These are phyloP conservation scores for Cyberlindnera euphorbiae DNA, from an alignment of 805 yeast species.

Conservation along the genomic window DNA sequence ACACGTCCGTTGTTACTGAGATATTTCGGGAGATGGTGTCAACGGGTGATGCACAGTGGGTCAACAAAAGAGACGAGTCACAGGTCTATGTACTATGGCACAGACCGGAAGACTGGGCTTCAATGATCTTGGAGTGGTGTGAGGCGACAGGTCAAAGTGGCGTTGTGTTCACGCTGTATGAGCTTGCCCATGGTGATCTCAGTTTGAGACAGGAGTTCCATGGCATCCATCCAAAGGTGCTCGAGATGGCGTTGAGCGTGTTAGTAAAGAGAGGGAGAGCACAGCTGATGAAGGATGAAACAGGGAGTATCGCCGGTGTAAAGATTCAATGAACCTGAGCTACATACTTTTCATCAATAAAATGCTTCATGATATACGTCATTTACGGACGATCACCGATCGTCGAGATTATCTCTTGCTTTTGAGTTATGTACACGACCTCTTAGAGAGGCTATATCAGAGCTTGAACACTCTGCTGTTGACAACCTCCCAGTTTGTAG, in stretches of 20 bases:
- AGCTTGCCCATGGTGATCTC: constrained; percentile 62
- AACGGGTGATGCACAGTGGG: constrained; percentile 53
- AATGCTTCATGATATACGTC: constrained; percentile 5
- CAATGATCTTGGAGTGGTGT: constrained; percentile 60
- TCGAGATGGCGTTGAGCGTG: constrained; percentile 50
- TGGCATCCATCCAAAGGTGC: constrained; percentile 52
- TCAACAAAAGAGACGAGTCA: constrained; percentile 37
- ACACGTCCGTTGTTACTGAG: constrained; percentile 48
- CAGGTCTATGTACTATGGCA: constrained; percentile 55
- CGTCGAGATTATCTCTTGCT: not conserved
- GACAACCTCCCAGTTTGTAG: constrained; percentile 80
- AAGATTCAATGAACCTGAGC: constrained; percentile 48
- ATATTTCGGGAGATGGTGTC: constrained; percentile 55
- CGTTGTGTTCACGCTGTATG: constrained; percentile 76
- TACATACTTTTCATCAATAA: not conserved
- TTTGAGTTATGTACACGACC: not conserved
- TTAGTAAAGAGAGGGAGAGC: constrained; percentile 70
- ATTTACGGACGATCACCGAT: too few relatives aligned
- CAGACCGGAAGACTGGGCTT: constrained; percentile 63
- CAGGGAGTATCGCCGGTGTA: constrained; percentile 68
- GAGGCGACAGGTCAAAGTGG: constrained; percentile 76
- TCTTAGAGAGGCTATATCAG: too few relatives aligned
- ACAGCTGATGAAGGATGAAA: constrained; percentile 62
- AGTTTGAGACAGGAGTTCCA: constrained; percentile 53
- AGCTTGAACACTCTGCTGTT: constrained; percentile 36